These are phyloP conservation scores for Pseudogymnoascus pannorum DNA, from an alignment of 2,329 filamentous ascomycete genomes.

Conservation along the genomic window DNA sequence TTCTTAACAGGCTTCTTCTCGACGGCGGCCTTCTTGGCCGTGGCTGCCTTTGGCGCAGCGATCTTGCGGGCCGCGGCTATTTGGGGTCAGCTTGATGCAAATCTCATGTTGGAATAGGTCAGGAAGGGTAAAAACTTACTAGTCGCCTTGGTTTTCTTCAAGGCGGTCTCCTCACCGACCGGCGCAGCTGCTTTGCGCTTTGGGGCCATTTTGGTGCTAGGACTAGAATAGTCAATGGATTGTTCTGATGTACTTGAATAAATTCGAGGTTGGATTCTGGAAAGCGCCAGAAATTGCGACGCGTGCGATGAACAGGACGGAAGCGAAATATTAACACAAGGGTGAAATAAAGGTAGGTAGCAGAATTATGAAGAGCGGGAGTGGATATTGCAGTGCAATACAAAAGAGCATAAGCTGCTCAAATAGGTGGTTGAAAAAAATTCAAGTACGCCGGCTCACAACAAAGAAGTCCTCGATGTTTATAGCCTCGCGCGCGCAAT, in stretches of 20 bases:
- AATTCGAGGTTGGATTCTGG: neutral
- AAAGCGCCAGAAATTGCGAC: conserved; percentile 3
- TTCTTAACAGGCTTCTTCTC: conserved; percentile 21
- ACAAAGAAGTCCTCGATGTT: conserved; percentile 8
- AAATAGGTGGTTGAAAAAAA: conserved; percentile 4
- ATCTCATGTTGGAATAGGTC: neutral
- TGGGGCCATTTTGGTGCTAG: conserved; percentile 6
- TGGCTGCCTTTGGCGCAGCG: conserved; percentile 11
- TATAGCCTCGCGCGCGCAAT: conserved; percentile 6
- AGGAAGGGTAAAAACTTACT: neutral
- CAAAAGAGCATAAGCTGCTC: neutral
- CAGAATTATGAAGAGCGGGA: neutral
- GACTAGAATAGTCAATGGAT: conserved; percentile 3
- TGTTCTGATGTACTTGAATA: conserved; percentile 1
- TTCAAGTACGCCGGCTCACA: neutral
- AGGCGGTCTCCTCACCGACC: neutral
- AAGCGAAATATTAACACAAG: conserved; percentile 1
- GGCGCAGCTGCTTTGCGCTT: neutral
- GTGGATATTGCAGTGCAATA: conserved; percentile 1
- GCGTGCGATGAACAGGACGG: neutral
- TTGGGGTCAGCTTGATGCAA: neutral
- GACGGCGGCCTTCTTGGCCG: conserved; percentile 18
- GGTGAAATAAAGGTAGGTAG: neutral
- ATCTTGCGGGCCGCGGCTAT: neutral
- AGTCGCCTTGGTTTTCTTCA: neutral